Evolutionary conservation across 495 filamentous ascomycete species (phyloP).

Genomic region (Hypoxylon intermedium): DNA sequence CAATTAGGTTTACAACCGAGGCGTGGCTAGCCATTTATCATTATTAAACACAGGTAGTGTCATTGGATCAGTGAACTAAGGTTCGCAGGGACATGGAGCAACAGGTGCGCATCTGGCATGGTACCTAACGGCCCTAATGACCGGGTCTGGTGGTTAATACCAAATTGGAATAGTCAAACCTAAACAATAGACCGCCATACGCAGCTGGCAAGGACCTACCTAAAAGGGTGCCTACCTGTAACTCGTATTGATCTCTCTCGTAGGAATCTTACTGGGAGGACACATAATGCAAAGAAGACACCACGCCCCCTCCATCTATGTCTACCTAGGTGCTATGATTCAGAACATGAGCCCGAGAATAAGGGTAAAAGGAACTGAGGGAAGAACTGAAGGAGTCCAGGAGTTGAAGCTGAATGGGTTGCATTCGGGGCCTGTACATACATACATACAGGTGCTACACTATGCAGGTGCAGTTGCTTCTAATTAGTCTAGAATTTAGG

Average conservation of each 20-base stretch:
- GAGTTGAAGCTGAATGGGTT: conserved; percentile 11
- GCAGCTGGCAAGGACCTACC: conserved; percentile 28
- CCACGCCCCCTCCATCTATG: too few relatives aligned
- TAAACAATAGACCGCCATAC: neutral
- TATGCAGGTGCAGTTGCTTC: conserved; percentile 1
- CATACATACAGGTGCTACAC: neutral
- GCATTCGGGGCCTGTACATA: conserved; percentile 13
- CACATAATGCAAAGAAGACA: conserved; percentile 21
- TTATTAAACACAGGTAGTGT: neutral
- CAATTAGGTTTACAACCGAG: conserved; percentile 24
- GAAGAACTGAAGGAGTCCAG: conserved; percentile 12
- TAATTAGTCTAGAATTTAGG: conserved; percentile 8
- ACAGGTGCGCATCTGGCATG: conserved; percentile 4
- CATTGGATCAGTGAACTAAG: conserved; percentile 18
- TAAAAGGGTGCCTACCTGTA: conserved; percentile 25
- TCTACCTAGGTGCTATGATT: too few relatives aligned
- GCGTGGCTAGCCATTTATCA: conserved; percentile 24
- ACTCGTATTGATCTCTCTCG: conserved; percentile 20
- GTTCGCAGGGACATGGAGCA: conserved; percentile 19
- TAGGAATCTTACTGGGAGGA: conserved; percentile 10
- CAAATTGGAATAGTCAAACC: conserved; percentile 26
- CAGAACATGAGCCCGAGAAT: conserved; percentile 3
- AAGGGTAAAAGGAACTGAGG: conserved; percentile 9
- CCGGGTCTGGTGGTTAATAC: conserved; percentile 20
- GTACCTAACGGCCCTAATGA: conserved; percentile 8